These are phyloP conservation scores for Verticillium isaacii DNA, from an alignment of 2,329 filamentous ascomycete genomes.

Conservation along the genomic window DNA sequence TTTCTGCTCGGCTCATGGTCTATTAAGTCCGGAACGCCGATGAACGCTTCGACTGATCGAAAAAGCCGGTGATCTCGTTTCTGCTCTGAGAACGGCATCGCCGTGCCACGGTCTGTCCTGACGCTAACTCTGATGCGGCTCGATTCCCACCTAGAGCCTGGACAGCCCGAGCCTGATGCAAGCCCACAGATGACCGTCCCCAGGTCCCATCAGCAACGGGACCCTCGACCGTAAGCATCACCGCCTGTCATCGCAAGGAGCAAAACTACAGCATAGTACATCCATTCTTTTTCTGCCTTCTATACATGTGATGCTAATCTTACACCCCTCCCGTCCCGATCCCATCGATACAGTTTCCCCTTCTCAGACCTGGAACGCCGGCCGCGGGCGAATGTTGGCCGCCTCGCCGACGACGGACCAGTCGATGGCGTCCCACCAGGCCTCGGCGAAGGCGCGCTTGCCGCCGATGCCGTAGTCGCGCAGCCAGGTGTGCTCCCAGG, in stretches of 20 bases:
- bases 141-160: too few species aligned
- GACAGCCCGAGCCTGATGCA: too few species aligned
- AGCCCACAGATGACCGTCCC: too few species aligned
- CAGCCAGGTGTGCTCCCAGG: conserved; percentile 93
- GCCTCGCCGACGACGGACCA: conserved; percentile 68
- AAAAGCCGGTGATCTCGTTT: too few species aligned
- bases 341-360: neutral
- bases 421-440: conserved; percentile 86
- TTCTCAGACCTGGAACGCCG: neutral
- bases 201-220: neutral
- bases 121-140: too few species aligned
- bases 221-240: too few species aligned
- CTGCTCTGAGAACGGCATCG: too few species aligned
- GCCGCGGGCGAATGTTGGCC: conserved; percentile 7
- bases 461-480: conserved; percentile 71
- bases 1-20: too few species aligned
- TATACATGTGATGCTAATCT: conserved; percentile 1
- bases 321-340: neutral
- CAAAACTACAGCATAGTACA: conserved; percentile 11
- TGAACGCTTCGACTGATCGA: too few species aligned
- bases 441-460: conserved; percentile 70
- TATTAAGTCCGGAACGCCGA: too few species aligned
- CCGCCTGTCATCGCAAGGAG: neutral
- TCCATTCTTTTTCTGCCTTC: conserved; percentile 7
- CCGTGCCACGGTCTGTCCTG: too few species aligned